Conservation (phyloP, 2,329 filamentous ascomycete genomes). For the Alternaria longipes region DNA sequence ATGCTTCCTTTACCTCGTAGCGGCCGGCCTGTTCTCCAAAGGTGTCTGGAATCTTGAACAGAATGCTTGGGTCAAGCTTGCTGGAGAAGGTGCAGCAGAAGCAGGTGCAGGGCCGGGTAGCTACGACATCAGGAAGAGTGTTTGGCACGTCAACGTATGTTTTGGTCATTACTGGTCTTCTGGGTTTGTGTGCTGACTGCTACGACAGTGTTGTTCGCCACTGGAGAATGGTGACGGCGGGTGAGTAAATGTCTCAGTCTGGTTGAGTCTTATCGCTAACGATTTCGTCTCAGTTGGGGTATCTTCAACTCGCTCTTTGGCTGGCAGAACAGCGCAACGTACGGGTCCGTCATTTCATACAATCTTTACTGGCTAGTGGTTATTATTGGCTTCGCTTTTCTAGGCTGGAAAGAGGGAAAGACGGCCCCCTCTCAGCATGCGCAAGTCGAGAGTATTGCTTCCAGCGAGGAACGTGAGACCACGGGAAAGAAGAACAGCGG, state of each 20-base stretch:
- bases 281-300: slow-evolving; percentile 70
- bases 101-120: slow-evolving; percentile 74
- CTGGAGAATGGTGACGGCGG: slow-evolving; percentile 72
- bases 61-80: slow-evolving; percentile 71
- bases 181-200: slow-evolving; percentile 5
- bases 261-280: not conserved
- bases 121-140: slow-evolving; percentile 79
- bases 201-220: slow-evolving; percentile 75
- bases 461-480: slow-evolving; percentile 23
- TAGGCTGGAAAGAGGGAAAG: slow-evolving; percentile 73
- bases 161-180: not conserved
- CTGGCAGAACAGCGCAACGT: slow-evolving; percentile 89
- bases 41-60: slow-evolving; percentile 78
- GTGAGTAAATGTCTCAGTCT: slow-evolving; percentile 3
- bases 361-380: slow-evolving; percentile 85
- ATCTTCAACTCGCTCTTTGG: slow-evolving; percentile 87
- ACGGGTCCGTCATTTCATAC: slow-evolving; percentile 86
- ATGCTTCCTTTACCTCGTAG: slow-evolving; percentile 84
- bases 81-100: slow-evolving; percentile 71
- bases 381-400: slow-evolving; percentile 69
- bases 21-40: slow-evolving; percentile 81
- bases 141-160: slow-evolving; percentile 83
- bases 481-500: slow-evolving; percentile 27
- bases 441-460: slow-evolving; percentile 26
- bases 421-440: not conserved